A percentile compares a stretch with the other conserved stretches of the same genome.
Conservation (phyloP, 2,329 filamentous ascomycete genomes). For the Mollisia scopiformis region DNA sequence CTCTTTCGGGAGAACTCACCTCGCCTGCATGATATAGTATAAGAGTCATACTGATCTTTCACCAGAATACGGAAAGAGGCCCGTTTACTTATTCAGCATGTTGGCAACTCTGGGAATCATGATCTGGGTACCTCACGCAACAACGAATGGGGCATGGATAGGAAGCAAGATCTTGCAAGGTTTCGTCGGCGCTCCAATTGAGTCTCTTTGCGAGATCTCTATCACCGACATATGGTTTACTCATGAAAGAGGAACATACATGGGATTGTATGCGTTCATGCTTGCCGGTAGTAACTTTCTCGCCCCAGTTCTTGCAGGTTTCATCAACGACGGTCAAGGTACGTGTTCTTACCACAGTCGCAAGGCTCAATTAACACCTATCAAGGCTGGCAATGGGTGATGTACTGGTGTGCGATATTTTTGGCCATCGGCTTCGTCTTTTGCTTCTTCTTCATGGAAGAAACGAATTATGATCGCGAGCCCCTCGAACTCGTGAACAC, state of each 20-base stretch:
- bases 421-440: conserved; percentile 50
- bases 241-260: conserved; percentile 46
- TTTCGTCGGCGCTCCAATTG: conserved; percentile 33
- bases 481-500: conserved; percentile 16
- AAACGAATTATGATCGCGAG: conserved; percentile 49
- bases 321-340: conserved; percentile 48
- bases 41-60: no score
- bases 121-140: conserved; percentile 40
- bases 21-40: neutral
- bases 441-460: conserved; percentile 62
- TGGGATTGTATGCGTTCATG: conserved; percentile 47
- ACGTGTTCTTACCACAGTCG: neutral
- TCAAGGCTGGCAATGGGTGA: conserved; percentile 51
- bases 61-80: conserved; percentile 48
- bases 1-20: no score
- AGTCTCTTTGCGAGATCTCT: conserved; percentile 37
- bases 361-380: neutral
- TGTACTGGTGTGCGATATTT: conserved; percentile 59
- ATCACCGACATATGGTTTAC: conserved; percentile 45
- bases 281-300: conserved; percentile 49
- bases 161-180: conserved; percentile 32
- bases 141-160: conserved; percentile 42
- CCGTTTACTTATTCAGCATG: conserved; percentile 30
- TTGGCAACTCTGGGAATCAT: conserved; percentile 41
- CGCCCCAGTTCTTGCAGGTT: conserved; percentile 52